Evolutionary conservation across 345 rosid genomes (phyloP), one percentile per base, ranked within the genome.

Genomic region (Erysimum cheiranthoides): DNA sequence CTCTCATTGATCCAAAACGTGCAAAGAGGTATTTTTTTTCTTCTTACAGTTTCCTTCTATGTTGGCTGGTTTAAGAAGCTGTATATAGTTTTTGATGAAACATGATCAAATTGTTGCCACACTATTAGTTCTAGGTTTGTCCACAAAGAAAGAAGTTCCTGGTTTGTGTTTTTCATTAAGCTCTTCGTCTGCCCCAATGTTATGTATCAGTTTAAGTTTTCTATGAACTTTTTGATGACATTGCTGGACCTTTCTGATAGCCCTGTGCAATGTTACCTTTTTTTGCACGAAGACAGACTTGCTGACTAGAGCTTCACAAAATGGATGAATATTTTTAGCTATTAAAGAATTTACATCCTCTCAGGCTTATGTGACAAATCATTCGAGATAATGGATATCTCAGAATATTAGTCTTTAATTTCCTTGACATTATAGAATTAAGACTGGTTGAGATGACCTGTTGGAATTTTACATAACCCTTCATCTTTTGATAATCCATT

Each of bases 1-100:
- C 99, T 53, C 90, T 91, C 72, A 81, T 93, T 61, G 99, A 96
- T 82, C 99, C 99, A 46, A 96, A 88, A 81, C 97, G 98, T 47
- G 98, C 99, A 10, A 96, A 93, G 81, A 91, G 99, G 99, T 94
- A 71, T 63, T 36, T 2, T 59, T 21, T 13, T 9, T 10, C 5
- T 14, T 10, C n/a, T 10, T 2, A 10, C 21, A n/a, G 5, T 18
- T 43, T 6, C 8, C 18, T 42, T 69, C 9, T 16, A 5, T 35
- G 14, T 5, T 27, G 10, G 13, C 38, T 50, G 46, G 1, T 25
- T 17, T 13, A 16, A 2, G 56, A 45, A 65, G 53, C n/a, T 34
- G 18, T 11, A 2, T 35, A 35, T 67, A 21, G 38, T 27, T 25
- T 16, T 36, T 31, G 8, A 9, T 47, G 30, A 10, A 30, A 30